These are phyloP conservation scores for Cordyceps farinosa DNA, from an alignment of 2,329 filamentous ascomycete genomes.

Conservation along the genomic window DNA sequence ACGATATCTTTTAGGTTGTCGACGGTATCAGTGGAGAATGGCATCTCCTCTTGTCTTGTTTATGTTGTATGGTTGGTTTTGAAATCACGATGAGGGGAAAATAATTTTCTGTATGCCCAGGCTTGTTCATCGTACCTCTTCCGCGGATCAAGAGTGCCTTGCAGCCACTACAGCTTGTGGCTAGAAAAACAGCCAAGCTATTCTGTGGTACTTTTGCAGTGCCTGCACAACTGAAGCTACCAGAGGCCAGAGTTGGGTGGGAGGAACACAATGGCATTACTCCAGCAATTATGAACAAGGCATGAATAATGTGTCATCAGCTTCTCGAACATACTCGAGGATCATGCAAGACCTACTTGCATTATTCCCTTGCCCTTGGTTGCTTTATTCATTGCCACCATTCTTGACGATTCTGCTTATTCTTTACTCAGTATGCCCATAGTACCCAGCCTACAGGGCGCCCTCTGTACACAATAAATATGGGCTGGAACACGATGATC, in stretches of 20 bases:
- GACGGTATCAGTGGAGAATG: not conserved
- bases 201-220: not conserved
- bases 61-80: constrained; percentile 27
- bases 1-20: not conserved
- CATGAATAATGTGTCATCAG: no score
- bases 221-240: not conserved
- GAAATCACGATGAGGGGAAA: constrained; percentile 31
- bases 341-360: no score
- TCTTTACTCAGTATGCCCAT: no score
- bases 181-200: not conserved
- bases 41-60: not conserved
- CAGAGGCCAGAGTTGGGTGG: no score
- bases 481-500: constrained; percentile 4
- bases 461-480: not conserved
- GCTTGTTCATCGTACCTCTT: not conserved
- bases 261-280: no score
- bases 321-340: no score
- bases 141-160: no score
- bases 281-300: no score
- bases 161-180: no score
- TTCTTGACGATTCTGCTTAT: not conserved
- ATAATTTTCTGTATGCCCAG: constrained; percentile 6
- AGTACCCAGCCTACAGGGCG: not conserved
- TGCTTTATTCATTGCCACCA: no score
- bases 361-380: no score